These are phyloP conservation scores for Neostapfia colusana DNA, from an alignment of 176 grass and related monocot species.

Conservation along the genomic window DNA sequence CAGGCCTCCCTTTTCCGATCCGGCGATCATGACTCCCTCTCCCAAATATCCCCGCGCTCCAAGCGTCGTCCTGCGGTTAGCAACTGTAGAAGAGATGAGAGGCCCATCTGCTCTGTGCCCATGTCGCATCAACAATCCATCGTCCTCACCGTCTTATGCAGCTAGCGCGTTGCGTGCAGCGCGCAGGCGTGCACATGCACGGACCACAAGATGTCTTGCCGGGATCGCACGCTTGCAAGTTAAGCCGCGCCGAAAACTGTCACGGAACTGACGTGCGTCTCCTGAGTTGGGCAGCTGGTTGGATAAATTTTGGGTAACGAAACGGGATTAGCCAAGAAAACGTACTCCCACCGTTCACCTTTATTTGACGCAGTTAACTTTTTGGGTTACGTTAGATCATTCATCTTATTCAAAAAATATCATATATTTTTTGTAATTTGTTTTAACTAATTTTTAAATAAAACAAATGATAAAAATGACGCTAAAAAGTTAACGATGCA, in stretches of 20 bases:
- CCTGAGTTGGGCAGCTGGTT: background rate
- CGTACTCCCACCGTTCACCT: too few relatives aligned
- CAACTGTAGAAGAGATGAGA: background rate
- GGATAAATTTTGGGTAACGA: background rate
- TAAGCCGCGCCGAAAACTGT: background rate
- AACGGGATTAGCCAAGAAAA: background rate
- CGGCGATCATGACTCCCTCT: background rate
- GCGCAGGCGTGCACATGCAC: background rate
- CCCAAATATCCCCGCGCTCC: background rate
- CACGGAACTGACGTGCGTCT: conserved; percentile 9
- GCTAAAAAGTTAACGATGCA: too few relatives aligned
- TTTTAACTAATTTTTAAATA: too few relatives aligned
- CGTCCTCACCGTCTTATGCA: background rate
- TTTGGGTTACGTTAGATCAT: too few relatives aligned
- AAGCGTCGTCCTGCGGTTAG: background rate
- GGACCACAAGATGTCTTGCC: background rate
- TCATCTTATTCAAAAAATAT: too few relatives aligned
- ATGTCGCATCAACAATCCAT: background rate
- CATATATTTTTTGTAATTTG: too few relatives aligned
- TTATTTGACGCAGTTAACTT: too few relatives aligned
- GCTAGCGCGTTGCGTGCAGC: background rate
- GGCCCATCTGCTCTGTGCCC: background rate
- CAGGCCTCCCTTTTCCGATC: background rate
- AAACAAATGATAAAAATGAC: too few relatives aligned
- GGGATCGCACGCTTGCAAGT: background rate